These are phyloP conservation scores for Yamadazyma conglobata DNA, from an alignment of 1,139 yeast species.

Conservation along the genomic window DNA sequence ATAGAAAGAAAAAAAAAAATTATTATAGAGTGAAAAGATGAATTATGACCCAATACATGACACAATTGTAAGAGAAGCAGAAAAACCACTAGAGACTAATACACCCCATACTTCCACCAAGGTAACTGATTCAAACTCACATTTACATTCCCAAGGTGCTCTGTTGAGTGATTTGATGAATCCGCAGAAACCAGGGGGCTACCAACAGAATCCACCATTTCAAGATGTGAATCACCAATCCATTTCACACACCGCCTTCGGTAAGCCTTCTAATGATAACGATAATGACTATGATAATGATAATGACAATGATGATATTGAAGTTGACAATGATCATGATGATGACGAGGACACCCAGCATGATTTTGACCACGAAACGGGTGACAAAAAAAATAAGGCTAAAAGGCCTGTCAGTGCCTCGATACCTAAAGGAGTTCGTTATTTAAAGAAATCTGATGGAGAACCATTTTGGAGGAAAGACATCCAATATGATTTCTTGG, in stretches of 20 bases:
- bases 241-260: too few relatives aligned
- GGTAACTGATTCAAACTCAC: too few relatives aligned
- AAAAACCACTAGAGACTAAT: too few relatives aligned
- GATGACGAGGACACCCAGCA: constrained; percentile 3
- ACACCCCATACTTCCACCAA: too few relatives aligned
- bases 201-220: too few relatives aligned
- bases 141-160: too few relatives aligned
- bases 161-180: too few relatives aligned
- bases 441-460: constrained; percentile 85
- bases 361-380: constrained; percentile 6
- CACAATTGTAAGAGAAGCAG: constrained; percentile 15
- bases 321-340: constrained; percentile 6
- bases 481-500: constrained; percentile 79
- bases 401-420: constrained; percentile 17
- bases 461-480: constrained; percentile 89
- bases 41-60: constrained; percentile 35
- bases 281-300: constrained; percentile 12
- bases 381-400: constrained; percentile 9
- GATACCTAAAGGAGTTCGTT: constrained; percentile 30
- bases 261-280: constrained; percentile 9
- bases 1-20: background rate
- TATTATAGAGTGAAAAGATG: constrained; percentile 14
- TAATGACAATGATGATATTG: background rate
- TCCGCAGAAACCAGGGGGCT: too few relatives aligned
- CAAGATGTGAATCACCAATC: constrained; percentile 3